Evolutionary conservation across 805 yeast species (phyloP), one percentile per base, ranked within the genome.

Genomic region (Candida tammaniensis): DNA sequence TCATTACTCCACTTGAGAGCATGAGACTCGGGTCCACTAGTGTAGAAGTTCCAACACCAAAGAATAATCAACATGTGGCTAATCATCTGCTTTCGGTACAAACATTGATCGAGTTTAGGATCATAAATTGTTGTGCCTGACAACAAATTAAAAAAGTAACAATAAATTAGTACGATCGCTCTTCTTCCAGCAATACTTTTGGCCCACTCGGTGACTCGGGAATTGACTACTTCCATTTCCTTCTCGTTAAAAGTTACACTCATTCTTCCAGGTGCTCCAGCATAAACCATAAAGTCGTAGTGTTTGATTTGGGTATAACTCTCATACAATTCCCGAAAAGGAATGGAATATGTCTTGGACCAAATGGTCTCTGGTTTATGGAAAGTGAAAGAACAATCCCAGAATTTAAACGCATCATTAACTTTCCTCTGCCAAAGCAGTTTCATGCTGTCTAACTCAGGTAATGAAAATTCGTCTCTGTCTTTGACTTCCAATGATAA

Each of bases 191-290:
- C 65, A 7, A 55, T 37, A 5, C 70, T 61, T 7, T 51, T 51
- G 1, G 78, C 63, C 78, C 84, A 76, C 32, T 70, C 75, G 21
- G 63, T 56, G 15, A 82, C 70, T 42, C 79, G 63, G 9, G 59
- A 57, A 24, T 66, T 61, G 9, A 74, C 76, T 4, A 67, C 59
- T 17, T 68, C 70, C 39, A 73, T 67, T 39, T 75, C 80, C 2
- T 39, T 40, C 16, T 39, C 46, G 17, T 35, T 42, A 14, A 48
- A 39, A 11, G 36, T 32, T 8, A 80, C 86, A 47, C 76, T 82
- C 59, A 54, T 52, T 28, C 59, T 35, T 10, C 49, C 49, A 5
- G 57, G 54, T 7, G 59, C 57, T 2, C 59, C 59, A 12, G 55
- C 57, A 30, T 49, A 54, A 8, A 54, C 50, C 39, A 52, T 51